Conservation (phyloP, 176 grass and related monocot genomes). For the Carex kokanica region DNA sequence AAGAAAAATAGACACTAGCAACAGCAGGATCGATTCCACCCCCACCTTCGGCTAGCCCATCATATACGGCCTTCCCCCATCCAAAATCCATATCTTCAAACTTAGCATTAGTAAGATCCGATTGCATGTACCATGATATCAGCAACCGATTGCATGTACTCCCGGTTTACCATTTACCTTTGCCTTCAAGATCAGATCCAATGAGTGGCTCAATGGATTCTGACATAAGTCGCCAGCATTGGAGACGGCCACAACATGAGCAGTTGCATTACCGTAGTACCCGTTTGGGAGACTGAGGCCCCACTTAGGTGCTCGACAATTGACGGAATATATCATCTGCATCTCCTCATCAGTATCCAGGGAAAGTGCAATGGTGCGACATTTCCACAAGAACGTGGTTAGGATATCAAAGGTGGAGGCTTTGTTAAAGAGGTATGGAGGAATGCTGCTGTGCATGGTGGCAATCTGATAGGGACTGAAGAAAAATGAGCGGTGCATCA, state of each 20-base stretch:
- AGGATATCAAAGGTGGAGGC: conserved; percentile 14
- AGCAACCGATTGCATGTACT: conserved; percentile 31
- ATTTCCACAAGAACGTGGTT: conserved; percentile 9
- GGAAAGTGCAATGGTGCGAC: neutral
- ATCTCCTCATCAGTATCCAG: neutral
- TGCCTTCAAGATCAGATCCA: conserved; percentile 16
- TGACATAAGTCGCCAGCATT: neutral
- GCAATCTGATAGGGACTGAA: conserved; percentile 10
- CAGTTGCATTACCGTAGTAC: conserved; percentile 30
- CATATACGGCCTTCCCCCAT: conserved; percentile 39
- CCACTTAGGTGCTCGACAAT: neutral
- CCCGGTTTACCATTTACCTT: conserved; percentile 7
- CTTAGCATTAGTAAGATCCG: conserved; percentile 31
- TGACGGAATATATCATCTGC: conserved; percentile 11
- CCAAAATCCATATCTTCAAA: conserved; percentile 34
- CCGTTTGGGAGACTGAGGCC: neutral
- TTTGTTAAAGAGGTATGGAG: neutral
- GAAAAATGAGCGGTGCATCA: conserved; percentile 38
- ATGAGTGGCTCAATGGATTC: neutral
- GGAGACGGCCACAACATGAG: neutral
- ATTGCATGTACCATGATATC: conserved; percentile 26
- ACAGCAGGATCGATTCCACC: neutral
- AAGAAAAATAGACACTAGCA: conserved; percentile 26
- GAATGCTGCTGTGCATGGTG: too few species aligned
- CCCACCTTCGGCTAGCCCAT: conserved; percentile 25